Base-by-base conservation (phyloP, 2,329 filamentous ascomycete species). In the Aspergillus calidoustus region DNA sequence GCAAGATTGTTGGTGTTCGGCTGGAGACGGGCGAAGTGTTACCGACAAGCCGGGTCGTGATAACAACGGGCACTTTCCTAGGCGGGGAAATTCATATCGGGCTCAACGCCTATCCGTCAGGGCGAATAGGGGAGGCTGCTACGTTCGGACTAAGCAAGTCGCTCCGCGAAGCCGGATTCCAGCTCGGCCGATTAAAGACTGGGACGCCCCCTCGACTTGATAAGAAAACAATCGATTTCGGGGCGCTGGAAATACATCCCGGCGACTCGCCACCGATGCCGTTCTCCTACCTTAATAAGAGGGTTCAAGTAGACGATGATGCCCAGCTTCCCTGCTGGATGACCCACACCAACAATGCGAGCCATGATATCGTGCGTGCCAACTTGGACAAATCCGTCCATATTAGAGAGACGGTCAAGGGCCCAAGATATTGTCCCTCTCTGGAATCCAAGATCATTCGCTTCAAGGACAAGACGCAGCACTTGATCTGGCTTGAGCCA, bases 341-440 rank as follows among this genome's bases (percentile, higher is more conserved):
- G 60, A 97, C 94, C 1, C 87, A 93, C 72, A 99, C 95, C 25
- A 98, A 97, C 72, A 83, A 89, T 53, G 85, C 83, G 5, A 88
- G 92, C 0, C 95, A 99, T 77, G 87, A 91, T 17, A 86, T 99
- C 54, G 90, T 97, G 62, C 87, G 92, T 50, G 86, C 87, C 7
- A 97, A 98, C 72, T 86, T 99, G n/a, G 91, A 96, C 73, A 96
- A 97, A 74, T 96, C 92, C 0, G 91, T 99, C 41, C 95, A 99
- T 74, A 98, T 99, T 65, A 88, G 95, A 25, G 95, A 99, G 76
- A 94, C 92, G 0, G 91, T 99, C 56, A 95, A 92, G 72, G 95
- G 95, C 0, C 95, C 95, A 1, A 86, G 95, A 63, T 99, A 99
- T 74, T 99, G 95, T 71, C 95, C 95, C 3, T 98, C 94, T 0